Evolutionary conservation across 768 basidiomycete species (phyloP).

Genomic region (Mycena latifolia): DNA sequence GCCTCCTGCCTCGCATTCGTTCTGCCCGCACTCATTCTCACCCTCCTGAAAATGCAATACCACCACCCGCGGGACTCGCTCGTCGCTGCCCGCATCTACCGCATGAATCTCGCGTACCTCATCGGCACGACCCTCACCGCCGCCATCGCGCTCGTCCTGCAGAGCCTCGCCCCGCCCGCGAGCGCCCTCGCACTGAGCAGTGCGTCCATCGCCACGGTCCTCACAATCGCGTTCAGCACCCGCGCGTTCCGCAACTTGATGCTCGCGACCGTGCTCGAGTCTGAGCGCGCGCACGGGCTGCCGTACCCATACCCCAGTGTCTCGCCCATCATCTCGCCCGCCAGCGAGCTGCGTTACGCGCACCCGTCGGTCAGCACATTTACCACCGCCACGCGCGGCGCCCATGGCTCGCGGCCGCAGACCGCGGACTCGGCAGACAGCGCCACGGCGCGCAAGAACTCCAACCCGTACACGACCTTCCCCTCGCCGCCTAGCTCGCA

Average conservation of each 20-base stretch:
- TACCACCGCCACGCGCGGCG: background rate
- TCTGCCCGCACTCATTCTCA: conserved; percentile 12
- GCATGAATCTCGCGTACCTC: conserved; percentile 19
- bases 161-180: conserved; percentile 12
- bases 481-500: conserved; percentile 25
- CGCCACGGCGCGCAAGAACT: background rate
- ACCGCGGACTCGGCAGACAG: conserved; percentile 2
- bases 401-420: background rate
- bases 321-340: conserved; percentile 17
- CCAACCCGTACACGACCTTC: conserved; percentile 20
- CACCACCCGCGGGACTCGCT: conserved; percentile 11
- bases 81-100: conserved; percentile 18
- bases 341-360: conserved; percentile 20
- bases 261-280: conserved; percentile 21
- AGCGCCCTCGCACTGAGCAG: conserved; percentile 19
- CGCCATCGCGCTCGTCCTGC: conserved; percentile 9
- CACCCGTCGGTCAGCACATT: background rate
- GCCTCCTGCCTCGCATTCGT: conserved; percentile 6
- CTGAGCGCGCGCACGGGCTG: background rate
- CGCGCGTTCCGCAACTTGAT: conserved; percentile 28
- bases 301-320: conserved; percentile 22
- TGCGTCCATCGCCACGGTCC: background rate
- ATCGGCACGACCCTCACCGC: conserved; percentile 13
- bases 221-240: conserved; percentile 18
- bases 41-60: conserved; percentile 17